These are phyloP conservation scores for Cucurbita argyrosperma DNA, from an alignment of 306 rosid species.

Conservation along the genomic window DNA sequence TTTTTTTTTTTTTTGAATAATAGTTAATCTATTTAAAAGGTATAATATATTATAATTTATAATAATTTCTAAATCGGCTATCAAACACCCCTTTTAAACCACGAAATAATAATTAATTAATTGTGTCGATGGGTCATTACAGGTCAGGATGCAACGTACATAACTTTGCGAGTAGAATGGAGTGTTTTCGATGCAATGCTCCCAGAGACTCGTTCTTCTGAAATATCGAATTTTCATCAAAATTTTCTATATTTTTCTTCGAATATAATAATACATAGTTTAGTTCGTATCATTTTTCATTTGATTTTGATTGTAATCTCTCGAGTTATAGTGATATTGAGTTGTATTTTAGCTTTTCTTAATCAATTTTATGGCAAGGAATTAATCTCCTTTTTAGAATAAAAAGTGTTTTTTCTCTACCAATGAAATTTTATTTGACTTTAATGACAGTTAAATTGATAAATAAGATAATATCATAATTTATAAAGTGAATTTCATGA, in stretches of 20 bases:
- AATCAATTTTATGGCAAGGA: not conserved
- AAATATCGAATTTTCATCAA: conserved; percentile 1
- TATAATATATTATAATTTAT: too few species aligned
- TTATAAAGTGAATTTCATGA: too few species aligned
- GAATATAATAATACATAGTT: not conserved
- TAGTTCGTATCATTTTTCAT: not conserved
- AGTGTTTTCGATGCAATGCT: conserved; percentile 90
- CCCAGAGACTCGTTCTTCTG: conserved; percentile 63
- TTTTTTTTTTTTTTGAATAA: too few species aligned
- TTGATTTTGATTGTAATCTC: not conserved
- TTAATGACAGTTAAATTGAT: too few species aligned
- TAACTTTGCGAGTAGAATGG: conserved; percentile 93
- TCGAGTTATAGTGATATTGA: not conserved
- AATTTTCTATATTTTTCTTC: conserved; percentile 6
- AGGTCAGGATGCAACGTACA: conserved; percentile 94
- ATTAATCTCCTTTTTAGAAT: too few species aligned
- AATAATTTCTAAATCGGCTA: too few species aligned
- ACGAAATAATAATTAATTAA: not conserved
- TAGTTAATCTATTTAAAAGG: too few species aligned
- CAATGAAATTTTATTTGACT: too few species aligned
- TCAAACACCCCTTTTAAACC: too few species aligned
- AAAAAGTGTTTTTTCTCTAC: too few species aligned
- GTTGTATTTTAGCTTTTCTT: not conserved
- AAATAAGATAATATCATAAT: too few species aligned
- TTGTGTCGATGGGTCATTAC: not conserved